Base-by-base conservation (phyloP, 2,329 filamentous ascomycete species). In the Ustulina deusta region DNA sequence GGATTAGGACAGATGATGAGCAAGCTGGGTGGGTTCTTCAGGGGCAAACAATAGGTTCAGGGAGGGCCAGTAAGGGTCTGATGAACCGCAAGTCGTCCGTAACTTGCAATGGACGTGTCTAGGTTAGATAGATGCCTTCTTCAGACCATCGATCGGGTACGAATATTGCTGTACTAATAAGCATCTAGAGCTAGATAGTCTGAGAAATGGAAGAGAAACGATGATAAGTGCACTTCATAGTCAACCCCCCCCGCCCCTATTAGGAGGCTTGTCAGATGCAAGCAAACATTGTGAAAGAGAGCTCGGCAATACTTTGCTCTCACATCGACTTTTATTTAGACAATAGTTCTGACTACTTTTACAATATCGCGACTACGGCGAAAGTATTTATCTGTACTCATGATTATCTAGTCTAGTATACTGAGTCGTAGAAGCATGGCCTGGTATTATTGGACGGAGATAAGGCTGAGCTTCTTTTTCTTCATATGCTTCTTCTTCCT, bases 1-100 rank as follows among this genome's bases (percentile, higher is more conserved):
- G 83, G 83, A 6, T 80, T 91, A 72, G 84, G 84, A 22, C 84
- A 84, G 68, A 77, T 91, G 75, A 89, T 91, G 87, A 84, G 84
- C 1, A 81, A 81, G 6, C 74, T 90, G 71, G 83, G 83, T 10
- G 76, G 75, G 0, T 92, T 91, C 73, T 91, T 91, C 74, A 81
- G 85, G 65, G 80, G 78, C 5, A 90, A 88, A 78, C 83, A 74
- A 66, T 65, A 61, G n/a, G 36, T 15, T 27, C 20, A 0, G n/a
- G 3, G 27, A 17, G 32, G 40, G 46, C 13, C 20, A 22, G 7
- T 22, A 25, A 46, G n/a, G 20, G 7, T 13, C 3, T 11, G 42
- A 25, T 10, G 42, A 22, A 22, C n/a, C 6, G 3, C 20, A 10
- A 46, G 9, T 22, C 13, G 20, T 25, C 6, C 13, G 10, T 46